Conservation (phyloP, 2,329 filamentous ascomycete genomes). For the Daldinia eschscholtzii region DNA sequence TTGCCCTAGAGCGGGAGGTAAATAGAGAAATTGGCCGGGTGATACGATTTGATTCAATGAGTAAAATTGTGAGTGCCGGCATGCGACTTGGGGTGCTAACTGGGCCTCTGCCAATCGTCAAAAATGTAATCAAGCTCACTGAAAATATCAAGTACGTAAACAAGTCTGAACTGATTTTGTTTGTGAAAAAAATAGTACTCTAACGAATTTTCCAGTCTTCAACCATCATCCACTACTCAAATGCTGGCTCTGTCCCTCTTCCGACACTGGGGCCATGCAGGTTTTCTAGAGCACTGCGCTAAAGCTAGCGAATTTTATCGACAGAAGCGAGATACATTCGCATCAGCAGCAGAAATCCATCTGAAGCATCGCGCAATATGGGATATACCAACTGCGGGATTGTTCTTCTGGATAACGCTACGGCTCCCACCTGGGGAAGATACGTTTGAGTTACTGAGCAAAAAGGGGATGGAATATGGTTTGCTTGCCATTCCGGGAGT, state of each 20-base stretch:
- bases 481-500: constrained; percentile 23
- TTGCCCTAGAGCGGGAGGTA: constrained; percentile 12
- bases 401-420: constrained; percentile 24
- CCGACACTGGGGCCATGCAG: constrained; percentile 17
- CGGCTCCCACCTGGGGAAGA: constrained; percentile 19
- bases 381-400: constrained; percentile 20
- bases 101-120: constrained; percentile 11
- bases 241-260: constrained; percentile 17
- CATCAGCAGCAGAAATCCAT: constrained; percentile 13
- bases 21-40: constrained; percentile 22
- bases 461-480: constrained; percentile 16
- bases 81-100: constrained; percentile 22
- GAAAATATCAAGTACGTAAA: constrained; percentile 24
- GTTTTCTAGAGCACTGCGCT: constrained; percentile 20
- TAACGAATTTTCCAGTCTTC: constrained; percentile 12
- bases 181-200: neutral
- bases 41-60: constrained; percentile 22
- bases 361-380: constrained; percentile 20
- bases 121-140: constrained; percentile 26
- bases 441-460: constrained; percentile 21
- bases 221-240: constrained; percentile 23
- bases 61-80: constrained; percentile 21
- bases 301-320: constrained; percentile 20
- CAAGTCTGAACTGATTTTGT: neutral
- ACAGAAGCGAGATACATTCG: constrained; percentile 15